Conservation (phyloP, 495 filamentous ascomycete species). For the Pyronema omphalodes region DNA sequence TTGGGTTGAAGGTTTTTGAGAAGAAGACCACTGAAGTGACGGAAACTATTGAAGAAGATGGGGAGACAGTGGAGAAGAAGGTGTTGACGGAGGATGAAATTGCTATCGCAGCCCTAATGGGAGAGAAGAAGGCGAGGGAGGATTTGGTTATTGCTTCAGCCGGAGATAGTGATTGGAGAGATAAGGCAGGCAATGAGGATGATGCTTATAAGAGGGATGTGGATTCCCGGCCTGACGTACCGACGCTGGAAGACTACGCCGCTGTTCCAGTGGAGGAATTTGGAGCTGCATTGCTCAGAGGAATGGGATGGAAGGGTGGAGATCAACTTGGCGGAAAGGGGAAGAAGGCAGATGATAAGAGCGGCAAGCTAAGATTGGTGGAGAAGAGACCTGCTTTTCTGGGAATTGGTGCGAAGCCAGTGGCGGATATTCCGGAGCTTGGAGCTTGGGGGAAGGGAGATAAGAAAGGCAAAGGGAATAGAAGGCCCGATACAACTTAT, state of each 20-base stretch:
- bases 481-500: constrained; percentile 35
- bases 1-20: constrained; percentile 30
- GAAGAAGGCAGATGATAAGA: constrained; percentile 27
- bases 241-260: constrained; percentile 68
- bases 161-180: constrained; percentile 21
- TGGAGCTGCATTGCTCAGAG: constrained; percentile 65
- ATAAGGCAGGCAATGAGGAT: constrained; percentile 36
- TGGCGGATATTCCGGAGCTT: constrained; percentile 32
- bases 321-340: constrained; percentile 44
- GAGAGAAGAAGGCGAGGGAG: constrained; percentile 29
- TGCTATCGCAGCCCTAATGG: constrained; percentile 60
- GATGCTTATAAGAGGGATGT: constrained; percentile 51
- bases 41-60: constrained; percentile 3
- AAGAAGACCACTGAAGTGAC: constrained; percentile 29
- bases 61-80: constrained; percentile 6
- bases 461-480: constrained; percentile 37
- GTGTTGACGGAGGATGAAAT: constrained; percentile 48
- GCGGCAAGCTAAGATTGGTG: constrained; percentile 31
- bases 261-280: constrained; percentile 86
- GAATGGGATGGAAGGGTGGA: constrained; percentile 90
- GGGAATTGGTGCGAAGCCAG: constrained; percentile 59
- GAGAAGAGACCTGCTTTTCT: constrained; percentile 59
- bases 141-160: constrained; percentile 38
- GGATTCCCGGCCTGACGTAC: constrained; percentile 50
- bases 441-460: constrained; percentile 56